Percentiles rank a stretch among this genome's conserved stretches.
Evolutionary conservation across 1,284 basidiomycete genomes (phyloP).

Genomic region (Ganoderma meredithae): DNA sequence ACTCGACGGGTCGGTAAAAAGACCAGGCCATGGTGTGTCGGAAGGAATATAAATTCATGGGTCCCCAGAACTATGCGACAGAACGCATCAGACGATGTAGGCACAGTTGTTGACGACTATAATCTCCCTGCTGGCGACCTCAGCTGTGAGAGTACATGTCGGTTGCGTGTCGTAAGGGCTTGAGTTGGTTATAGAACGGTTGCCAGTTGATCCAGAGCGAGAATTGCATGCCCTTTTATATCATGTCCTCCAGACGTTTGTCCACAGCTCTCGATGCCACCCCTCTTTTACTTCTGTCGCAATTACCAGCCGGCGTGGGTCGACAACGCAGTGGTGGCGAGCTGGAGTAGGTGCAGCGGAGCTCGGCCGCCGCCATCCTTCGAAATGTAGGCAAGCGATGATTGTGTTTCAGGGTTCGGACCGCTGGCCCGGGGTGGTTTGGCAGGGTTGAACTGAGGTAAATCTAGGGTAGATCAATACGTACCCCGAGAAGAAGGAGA

Average conservation of each 20-base stretch:
- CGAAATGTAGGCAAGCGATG: not conserved
- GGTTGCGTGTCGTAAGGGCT: not conserved
- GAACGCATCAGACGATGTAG: constrained; percentile 27
- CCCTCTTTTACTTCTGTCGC: not conserved
- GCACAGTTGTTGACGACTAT: constrained; percentile 28
- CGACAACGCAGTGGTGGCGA: not conserved
- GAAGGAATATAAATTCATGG: too few species aligned
- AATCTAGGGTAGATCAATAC: not conserved
- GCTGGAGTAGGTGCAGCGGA: not conserved
- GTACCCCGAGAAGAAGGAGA: not conserved
- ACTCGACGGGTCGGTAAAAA: constrained; percentile 44
- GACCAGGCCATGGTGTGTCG: constrained; percentile 13
- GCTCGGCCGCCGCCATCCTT: not conserved
- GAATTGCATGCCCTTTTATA: not conserved
- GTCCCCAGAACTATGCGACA: too few species aligned
- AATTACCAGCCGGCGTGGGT: not conserved
- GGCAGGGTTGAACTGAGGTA: not conserved
- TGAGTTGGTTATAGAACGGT: not conserved
- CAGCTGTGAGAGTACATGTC: constrained; percentile 15
- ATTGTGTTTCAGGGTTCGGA: not conserved
- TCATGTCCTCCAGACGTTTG: not conserved
- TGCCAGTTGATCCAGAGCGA: not conserved
- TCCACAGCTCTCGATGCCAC: not conserved
- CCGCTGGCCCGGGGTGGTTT: not conserved
- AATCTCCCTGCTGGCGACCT: constrained; percentile 18